Evolutionary conservation across 768 basidiomycete species (phyloP).

Genomic region (Favolaschia claudopus): DNA sequence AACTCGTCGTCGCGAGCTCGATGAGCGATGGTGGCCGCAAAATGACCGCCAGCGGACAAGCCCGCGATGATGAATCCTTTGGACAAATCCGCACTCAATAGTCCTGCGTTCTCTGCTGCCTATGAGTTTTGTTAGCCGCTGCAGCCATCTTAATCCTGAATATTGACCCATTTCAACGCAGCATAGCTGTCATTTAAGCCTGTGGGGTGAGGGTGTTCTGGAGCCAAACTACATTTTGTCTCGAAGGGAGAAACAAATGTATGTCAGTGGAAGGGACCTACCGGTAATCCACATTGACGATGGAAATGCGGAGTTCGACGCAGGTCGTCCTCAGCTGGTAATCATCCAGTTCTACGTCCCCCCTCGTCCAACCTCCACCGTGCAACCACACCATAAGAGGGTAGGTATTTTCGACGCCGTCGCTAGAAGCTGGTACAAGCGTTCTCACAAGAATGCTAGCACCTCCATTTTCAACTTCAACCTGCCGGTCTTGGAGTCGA

Average conservation of each 20-base stretch:
- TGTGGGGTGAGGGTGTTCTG: slow-evolving; percentile 17
- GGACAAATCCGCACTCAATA: slow-evolving; percentile 16
- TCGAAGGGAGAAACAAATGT: not conserved
- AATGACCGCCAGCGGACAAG: slow-evolving; percentile 20
- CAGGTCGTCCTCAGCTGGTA: slow-evolving; percentile 13
- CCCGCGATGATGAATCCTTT: slow-evolving; percentile 25
- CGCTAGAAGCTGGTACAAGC: slow-evolving; percentile 3
- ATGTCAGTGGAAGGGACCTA: not conserved
- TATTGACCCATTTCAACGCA: slow-evolving; percentile 21
- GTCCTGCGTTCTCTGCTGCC: slow-evolving; percentile 1
- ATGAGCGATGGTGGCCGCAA: slow-evolving; percentile 14
- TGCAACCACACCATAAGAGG: slow-evolving; percentile 25
- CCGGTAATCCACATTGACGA: slow-evolving; percentile 23
- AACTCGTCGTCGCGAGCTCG: slow-evolving; percentile 22
- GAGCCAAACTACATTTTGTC: slow-evolving; percentile 6
- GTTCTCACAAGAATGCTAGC: slow-evolving; percentile 14
- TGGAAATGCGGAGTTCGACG: slow-evolving; percentile 21
- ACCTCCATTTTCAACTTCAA: slow-evolving; percentile 14
- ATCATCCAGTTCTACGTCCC: slow-evolving; percentile 17
- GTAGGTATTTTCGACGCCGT: not conserved
- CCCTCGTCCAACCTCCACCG: slow-evolving; percentile 21
- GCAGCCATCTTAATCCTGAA: not conserved
- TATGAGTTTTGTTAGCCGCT: not conserved
- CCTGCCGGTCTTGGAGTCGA: slow-evolving; percentile 6
- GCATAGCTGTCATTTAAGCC: slow-evolving; percentile 16